phyloP scores from a whole-genome alignment of 257 asterid species.

The Salvia splendens region DNA sequence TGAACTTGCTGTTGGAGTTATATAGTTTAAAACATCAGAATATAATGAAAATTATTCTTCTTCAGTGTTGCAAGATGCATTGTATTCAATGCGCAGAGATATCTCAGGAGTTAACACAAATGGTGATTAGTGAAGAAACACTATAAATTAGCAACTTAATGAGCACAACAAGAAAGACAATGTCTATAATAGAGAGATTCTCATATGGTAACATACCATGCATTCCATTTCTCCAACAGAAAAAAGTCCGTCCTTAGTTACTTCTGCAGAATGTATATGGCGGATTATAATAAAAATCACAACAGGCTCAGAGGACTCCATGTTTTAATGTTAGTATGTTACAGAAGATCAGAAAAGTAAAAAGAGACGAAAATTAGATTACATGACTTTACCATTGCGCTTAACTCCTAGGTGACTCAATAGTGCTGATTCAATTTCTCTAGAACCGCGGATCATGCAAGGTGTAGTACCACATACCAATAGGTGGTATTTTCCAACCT shows the following conservation, averaged over 20 bases:
- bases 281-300: slow-evolving; percentile 19
- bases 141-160: slow-evolving; percentile 24
- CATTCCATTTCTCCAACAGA: slow-evolving; percentile 99
- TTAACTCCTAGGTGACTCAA: slow-evolving; percentile 91
- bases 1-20: no score
- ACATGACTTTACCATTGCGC: slow-evolving; percentile 74
- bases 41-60: no score
- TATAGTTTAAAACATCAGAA: no score
- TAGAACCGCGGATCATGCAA: slow-evolving; percentile 97
- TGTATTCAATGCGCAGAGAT: no score
- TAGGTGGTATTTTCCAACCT: slow-evolving; percentile 98
- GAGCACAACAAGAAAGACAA: slow-evolving; percentile 2
- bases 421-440: slow-evolving; percentile 86
- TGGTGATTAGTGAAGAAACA: background rate
- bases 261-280: slow-evolving; percentile 59
- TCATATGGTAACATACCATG: slow-evolving; percentile 62
- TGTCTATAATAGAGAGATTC: slow-evolving; percentile 23
- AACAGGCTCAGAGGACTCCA: slow-evolving; percentile 14
- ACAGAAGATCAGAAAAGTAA: background rate
- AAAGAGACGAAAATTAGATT: slow-evolving; percentile 1
- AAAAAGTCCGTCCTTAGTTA: slow-evolving; percentile 95
- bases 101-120: no score
- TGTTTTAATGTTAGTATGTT: slow-evolving; percentile 2
- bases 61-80: no score
- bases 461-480: slow-evolving; percentile 99